Base-by-base conservation (phyloP, 2,329 filamentous ascomycete species). In the Venturia oleaginea region DNA sequence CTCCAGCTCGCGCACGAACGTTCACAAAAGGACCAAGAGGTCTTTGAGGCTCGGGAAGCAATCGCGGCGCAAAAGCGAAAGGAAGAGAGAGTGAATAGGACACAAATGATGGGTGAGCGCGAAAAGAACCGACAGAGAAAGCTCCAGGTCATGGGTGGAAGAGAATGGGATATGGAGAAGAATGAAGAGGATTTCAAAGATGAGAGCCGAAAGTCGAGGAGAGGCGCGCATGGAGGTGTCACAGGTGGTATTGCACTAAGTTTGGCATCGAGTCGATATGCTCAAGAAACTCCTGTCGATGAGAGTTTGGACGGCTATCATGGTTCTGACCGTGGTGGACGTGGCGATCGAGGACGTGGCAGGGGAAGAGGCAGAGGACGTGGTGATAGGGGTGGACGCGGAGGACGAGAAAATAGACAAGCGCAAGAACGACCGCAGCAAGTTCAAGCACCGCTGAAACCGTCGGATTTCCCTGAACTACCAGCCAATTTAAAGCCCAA, bases 21-120 rank as follows among this genome's bases (percentile, higher is more conserved):
- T 32, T 85, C 85, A n/a, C 84, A 88, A 75, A 85, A 84, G n/a
- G 86, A 89, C 68, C 81, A 83, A 63, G 85, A 84, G 3, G 83
- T 81, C 0, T 88, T 87, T 71, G 80, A 85, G 51, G 80, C 85
- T 65, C 80, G 85, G n/a, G 86, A 89, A 70, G 81, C 83, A 40
- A 75, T 84, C 11, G 81, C 84, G 0, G 80, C 80, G 27, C 78
- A 76, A 81, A 74, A 73, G 65, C 64, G 70, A 6, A 66, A 80
- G 62, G 77, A 75, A 34, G 81, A 86, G 68, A 72, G 78, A 34
- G 72, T 76, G 64, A 81, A 84, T 65, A 74, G 84, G 40, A 81
- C 81, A 65, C 79, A 81, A 63, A 85, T 87, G 84, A 84, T 86
- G 73, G 79, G 78, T 27, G 85, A 87, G 73, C 77, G 85, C 24